Evolutionary conservation across 352 stramenopile species (phyloP).

Genomic region (Pythium grandisporangium): DNA sequence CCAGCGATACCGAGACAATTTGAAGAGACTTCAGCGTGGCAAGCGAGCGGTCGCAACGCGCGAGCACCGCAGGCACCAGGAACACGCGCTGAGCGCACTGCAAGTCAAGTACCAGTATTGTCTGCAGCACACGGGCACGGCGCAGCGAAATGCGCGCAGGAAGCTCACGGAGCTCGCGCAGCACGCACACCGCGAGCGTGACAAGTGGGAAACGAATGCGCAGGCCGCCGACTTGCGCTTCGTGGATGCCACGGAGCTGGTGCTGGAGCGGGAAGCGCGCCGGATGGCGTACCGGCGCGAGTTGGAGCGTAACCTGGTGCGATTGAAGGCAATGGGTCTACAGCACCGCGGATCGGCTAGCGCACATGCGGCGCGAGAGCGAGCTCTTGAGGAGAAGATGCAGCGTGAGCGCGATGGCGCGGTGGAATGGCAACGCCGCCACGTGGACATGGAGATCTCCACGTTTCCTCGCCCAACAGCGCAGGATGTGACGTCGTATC

Average conservation of each 20-base stretch:
- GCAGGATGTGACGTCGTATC: conserved; percentile 41
- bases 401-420: conserved; percentile 18
- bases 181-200: conserved; percentile 33
- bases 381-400: conserved; percentile 19
- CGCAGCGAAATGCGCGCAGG: conserved; percentile 43
- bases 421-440: conserved; percentile 11
- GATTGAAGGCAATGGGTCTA: conserved; percentile 23
- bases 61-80: conserved; percentile 19
- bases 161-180: conserved; percentile 48
- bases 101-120: conserved; percentile 44
- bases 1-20: conserved; percentile 56
- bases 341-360: conserved; percentile 37
- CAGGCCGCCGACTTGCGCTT: conserved; percentile 20
- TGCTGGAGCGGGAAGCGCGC: conserved; percentile 13
- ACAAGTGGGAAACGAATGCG: conserved; percentile 46
- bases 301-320: conserved; percentile 34
- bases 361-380: conserved; percentile 20
- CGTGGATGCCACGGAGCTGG: conserved; percentile 18
- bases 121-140: conserved; percentile 47
- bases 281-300: conserved; percentile 19
- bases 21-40: conserved; percentile 30
- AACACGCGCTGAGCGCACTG: conserved; percentile 32
- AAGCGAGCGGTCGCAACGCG: conserved; percentile 20
- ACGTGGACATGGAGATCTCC: conserved; percentile 29
- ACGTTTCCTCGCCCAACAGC: conserved; percentile 18